A percentile compares a stretch with the other conserved stretches of the same genome.
phyloP scores from a whole-genome alignment of 768 basidiomycete species.

The Russula sp. region DNA sequence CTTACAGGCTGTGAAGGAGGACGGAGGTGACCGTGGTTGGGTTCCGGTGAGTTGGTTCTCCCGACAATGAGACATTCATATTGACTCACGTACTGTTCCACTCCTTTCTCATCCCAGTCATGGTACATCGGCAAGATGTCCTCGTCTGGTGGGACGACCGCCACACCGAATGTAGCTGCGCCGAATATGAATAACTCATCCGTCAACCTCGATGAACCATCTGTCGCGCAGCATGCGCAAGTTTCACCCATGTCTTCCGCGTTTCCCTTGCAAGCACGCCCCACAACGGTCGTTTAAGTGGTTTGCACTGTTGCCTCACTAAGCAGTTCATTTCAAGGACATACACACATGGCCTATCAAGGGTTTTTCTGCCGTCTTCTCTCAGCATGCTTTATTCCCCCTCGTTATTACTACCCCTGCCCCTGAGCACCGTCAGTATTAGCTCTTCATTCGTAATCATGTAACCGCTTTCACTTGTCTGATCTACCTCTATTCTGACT shows the following conservation, averaged over 20 bases:
- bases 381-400: not conserved
- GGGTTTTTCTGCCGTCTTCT: not conserved
- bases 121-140: conserved; percentile 94
- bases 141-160: conserved; percentile 35
- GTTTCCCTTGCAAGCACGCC: conserved; percentile 46
- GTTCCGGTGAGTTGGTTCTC: conserved; percentile 59
- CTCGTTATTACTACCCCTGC: conserved; percentile 2
- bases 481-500: conserved; percentile 15
- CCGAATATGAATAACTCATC: conserved; percentile 26
- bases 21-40: conserved; percentile 93
- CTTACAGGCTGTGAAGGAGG: conserved; percentile 82
- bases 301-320: not conserved
- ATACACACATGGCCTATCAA: not conserved
- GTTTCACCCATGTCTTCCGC: conserved; percentile 81
- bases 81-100: conserved; percentile 8
- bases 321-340: not conserved
- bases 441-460: conserved; percentile 3
- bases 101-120: conserved; percentile 39
- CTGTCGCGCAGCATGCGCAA: conserved; percentile 41
- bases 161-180: conserved; percentile 44
- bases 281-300: conserved; percentile 22
- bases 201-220: conserved; percentile 27
- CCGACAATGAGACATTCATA: not conserved
- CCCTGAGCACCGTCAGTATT: not conserved
- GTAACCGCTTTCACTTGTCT: conserved; percentile 5